phyloP scores from a whole-genome alignment of 2,329 filamentous ascomycete species.

The Alternaria longipes region DNA sequence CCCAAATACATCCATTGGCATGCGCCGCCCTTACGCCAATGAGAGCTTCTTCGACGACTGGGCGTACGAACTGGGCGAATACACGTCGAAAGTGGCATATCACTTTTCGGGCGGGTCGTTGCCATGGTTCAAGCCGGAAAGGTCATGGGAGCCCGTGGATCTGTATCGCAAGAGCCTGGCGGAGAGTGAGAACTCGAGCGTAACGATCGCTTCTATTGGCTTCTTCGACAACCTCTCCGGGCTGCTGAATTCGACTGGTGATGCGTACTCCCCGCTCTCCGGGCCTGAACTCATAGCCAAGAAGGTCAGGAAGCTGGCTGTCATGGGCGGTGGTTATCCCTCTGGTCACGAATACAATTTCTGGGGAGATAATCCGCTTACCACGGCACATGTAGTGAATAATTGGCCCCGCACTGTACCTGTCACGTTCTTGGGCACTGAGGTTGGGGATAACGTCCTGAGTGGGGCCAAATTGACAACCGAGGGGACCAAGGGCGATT shows the following conservation, averaged over 20 bases:
- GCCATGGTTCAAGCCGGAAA: background rate
- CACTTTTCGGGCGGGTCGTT: conserved; percentile 4
- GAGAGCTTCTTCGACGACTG: background rate
- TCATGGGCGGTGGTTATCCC: conserved; percentile 1
- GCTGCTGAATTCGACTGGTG: background rate
- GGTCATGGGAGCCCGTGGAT: background rate
- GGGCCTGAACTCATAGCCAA: background rate
- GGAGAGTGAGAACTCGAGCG: background rate
- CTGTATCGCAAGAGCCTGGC: background rate
- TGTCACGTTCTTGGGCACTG: background rate
- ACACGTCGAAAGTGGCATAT: conserved; percentile 7
- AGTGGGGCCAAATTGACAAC: too few species aligned
- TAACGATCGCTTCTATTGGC: background rate
- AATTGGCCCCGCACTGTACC: background rate
- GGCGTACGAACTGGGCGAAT: background rate
- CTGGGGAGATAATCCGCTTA: background rate
- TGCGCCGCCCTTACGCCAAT: background rate
- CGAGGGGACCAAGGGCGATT: too few species aligned
- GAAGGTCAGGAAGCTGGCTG: background rate
- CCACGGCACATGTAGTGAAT: background rate
- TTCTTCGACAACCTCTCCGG: background rate
- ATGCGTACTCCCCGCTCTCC: background rate
- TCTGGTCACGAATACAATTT: background rate
- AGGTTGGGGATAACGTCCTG: background rate
- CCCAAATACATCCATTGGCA: background rate